These are phyloP conservation scores for Psidium friedrichsthalianum DNA, from an alignment of 345 rosid species.

Conservation along the genomic window DNA sequence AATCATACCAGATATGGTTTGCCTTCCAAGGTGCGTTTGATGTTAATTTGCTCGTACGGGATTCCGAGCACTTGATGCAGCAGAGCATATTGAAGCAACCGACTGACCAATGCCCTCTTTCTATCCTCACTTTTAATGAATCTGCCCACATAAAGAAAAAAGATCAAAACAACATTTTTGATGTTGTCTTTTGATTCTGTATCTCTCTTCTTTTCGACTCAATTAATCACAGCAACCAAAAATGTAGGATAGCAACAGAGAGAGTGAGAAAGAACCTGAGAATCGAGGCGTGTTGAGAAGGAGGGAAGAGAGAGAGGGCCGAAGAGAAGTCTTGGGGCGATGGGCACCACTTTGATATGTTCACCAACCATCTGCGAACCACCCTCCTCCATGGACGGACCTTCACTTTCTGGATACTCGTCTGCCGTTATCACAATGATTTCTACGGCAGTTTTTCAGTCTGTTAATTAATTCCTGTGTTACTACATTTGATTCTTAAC, in stretches of 20 bases:
- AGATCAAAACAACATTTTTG: not conserved
- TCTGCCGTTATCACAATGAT: not conserved
- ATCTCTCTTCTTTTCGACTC: not conserved
- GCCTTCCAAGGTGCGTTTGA: slow-evolving; percentile 46
- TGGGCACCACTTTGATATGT: slow-evolving; percentile 53
- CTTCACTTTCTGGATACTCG: not conserved
- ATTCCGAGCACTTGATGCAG: slow-evolving; percentile 30
- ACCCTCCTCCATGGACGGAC: slow-evolving; percentile 37
- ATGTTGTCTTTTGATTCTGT: not conserved
- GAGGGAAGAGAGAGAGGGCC: slow-evolving; percentile 41
- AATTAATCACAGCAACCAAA: not conserved
- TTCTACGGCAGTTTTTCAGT: not conserved
- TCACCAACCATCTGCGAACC: slow-evolving; percentile 44
- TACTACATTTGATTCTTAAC: not conserved
- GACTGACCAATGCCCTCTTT: slow-evolving; percentile 52
- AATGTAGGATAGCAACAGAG: not conserved
- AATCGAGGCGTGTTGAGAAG: slow-evolving; percentile 27
- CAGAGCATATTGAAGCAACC: slow-evolving; percentile 49
- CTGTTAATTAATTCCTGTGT: not conserved
- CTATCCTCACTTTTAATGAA: slow-evolving; percentile 44
- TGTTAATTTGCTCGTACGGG: slow-evolving; percentile 25
- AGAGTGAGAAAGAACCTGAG: slow-evolving; percentile 19
- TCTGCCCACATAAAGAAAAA: slow-evolving; percentile 11
- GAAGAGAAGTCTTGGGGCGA: slow-evolving; percentile 32
- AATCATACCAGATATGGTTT: slow-evolving; percentile 54